Base-by-base conservation (phyloP, 176 grass and related monocot species). In the Avena sativa region DNA sequence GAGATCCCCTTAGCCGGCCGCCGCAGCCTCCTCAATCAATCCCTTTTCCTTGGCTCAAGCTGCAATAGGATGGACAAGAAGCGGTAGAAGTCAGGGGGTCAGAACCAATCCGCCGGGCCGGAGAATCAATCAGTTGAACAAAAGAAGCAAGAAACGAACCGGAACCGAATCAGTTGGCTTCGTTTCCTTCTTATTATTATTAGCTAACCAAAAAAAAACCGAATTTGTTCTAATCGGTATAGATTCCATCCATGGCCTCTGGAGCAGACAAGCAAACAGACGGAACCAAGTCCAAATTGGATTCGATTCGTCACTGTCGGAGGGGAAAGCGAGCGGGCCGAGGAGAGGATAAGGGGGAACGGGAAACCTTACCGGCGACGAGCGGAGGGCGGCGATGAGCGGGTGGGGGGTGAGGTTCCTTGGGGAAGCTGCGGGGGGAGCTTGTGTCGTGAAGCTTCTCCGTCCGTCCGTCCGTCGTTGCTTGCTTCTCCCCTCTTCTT, bases 341-440 rank as follows among this genome's bases (percentile, higher is more conserved):
- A 0, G 9, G 19, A 67, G 36, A 71, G 81, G 83, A 89, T 76
- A 81, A 87, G 79, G 38, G 38, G 38, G 38, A 40, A 40, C 38
- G 38, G 38, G 38, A 40, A 40, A 40, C 38, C 38, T 40, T 40
- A 40, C 38, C 38, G 44, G 44, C 44, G 44, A 47, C 8, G 44
- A 47, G 44, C 44, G 44, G 44, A 9, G 44, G 44, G 44, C 44
- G 44, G 44, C 44, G 44, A 47, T 9, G 44, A 79, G 47, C 48
- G 23, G 85, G 63, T 61, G 48, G 64, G 60, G 88, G 66, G 74
- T 43, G 68, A 46, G 80, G 79, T 72, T 32, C 67, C 44, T 85
- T 89, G 26, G 59, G 68, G 77, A 91, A 89, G 80, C 84, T 48
- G 83, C 84, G 80, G 53, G 53, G 38, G 38, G 38, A 40, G 38